These are phyloP conservation scores for Candida ascalaphidarum DNA, from an alignment of 805 yeast species.

Conservation along the genomic window DNA sequence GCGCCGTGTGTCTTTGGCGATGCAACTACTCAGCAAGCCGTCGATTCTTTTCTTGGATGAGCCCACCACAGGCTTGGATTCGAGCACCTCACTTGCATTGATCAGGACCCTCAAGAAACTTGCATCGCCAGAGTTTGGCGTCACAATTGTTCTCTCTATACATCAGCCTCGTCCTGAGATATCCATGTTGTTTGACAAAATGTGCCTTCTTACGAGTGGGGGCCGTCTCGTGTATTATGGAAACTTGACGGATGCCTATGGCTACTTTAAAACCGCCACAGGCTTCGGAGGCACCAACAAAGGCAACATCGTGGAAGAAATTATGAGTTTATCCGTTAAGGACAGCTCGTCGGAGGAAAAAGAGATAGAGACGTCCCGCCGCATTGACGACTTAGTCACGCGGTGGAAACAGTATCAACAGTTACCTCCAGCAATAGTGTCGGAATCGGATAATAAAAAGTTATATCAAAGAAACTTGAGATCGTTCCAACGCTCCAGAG, in stretches of 20 bases:
- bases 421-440: too few relatives aligned
- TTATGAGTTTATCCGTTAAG: constrained; percentile 28
- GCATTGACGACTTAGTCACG: constrained; percentile 17
- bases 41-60: constrained; percentile 74
- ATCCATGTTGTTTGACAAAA: constrained; percentile 54
- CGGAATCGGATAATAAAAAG: not conserved
- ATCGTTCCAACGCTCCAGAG: constrained; percentile 8
- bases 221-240: constrained; percentile 45
- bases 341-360: constrained; percentile 17
- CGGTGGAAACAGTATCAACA: constrained; percentile 10
- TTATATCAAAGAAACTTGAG: constrained; percentile 10
- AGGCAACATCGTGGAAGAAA: constrained; percentile 17
- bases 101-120: constrained; percentile 50
- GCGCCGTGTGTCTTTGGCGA: constrained; percentile 67
- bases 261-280: constrained; percentile 33
- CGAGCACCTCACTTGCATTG: constrained; percentile 62
- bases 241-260: constrained; percentile 32
- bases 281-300: not conserved
- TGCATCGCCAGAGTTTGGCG: constrained; percentile 42
- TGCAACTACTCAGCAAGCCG: constrained; percentile 71
- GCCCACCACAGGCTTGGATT: constrained; percentile 83
- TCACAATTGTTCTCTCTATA: constrained; percentile 67
- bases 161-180: constrained; percentile 85
- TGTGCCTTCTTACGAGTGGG: constrained; percentile 55
- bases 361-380: constrained; percentile 13